phyloP scores from a whole-genome alignment of 2,329 filamentous ascomycete genomes.

The Fusarium brevicatenulatum region DNA sequence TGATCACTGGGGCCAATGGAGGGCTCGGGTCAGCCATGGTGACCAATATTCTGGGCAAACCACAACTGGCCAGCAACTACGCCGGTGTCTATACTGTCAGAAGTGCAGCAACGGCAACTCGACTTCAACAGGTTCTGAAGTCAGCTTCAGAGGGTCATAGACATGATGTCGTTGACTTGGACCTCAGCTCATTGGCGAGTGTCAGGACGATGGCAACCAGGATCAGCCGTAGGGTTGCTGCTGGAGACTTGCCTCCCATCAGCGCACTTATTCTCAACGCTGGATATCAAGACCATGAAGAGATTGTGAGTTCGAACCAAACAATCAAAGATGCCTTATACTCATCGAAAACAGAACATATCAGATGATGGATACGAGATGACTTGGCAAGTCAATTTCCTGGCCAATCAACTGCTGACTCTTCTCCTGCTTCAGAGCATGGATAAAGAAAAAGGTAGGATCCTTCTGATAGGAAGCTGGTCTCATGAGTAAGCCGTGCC shows the following conservation, averaged over 20 bases:
- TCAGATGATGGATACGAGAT: conserved; percentile 47
- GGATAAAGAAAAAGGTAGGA: conserved; percentile 43
- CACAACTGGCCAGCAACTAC: conserved; percentile 47
- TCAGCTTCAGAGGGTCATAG: conserved; percentile 38
- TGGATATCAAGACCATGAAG: conserved; percentile 42
- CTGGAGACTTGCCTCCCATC: conserved; percentile 51
- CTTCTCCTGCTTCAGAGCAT: conserved; percentile 49
- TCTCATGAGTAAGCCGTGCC: conserved; percentile 48
- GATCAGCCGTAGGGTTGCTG: conserved; percentile 46
- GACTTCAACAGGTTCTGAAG: conserved; percentile 42
- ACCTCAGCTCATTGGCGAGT: conserved; percentile 45
- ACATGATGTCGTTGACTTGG: conserved; percentile 48
- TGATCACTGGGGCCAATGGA: conserved; percentile 54
- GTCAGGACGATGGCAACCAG: conserved; percentile 43
- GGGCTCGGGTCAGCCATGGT: conserved; percentile 51
- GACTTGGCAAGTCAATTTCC: conserved; percentile 49
- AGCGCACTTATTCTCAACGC: conserved; percentile 52
- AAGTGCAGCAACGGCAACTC: conserved; percentile 45
- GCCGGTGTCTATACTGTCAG: conserved; percentile 52
- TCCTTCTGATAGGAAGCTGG: conserved; percentile 48
- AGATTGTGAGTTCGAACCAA: conserved; percentile 36
- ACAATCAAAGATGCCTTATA: not conserved
- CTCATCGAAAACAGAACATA: conserved; percentile 38
- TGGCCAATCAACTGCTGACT: conserved; percentile 46
- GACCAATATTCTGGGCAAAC: conserved; percentile 42